phyloP scores from a whole-genome alignment of 345 rosid genomes.

The Microthlaspi erraticum region DNA sequence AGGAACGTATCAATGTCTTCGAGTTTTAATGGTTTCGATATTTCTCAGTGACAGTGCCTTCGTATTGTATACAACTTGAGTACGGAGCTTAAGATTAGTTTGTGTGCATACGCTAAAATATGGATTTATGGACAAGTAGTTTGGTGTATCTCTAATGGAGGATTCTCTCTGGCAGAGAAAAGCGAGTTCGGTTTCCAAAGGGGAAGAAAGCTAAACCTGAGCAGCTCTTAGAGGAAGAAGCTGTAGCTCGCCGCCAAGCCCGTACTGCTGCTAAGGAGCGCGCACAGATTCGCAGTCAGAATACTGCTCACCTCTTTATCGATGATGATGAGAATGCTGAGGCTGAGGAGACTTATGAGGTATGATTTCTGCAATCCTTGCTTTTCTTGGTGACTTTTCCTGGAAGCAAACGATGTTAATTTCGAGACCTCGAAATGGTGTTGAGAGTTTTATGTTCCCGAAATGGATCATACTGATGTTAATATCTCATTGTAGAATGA shows the following conservation, averaged over 20 bases:
- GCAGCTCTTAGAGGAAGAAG: conserved; percentile 47
- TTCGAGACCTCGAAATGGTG: neutral
- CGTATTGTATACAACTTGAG: conserved; percentile 28
- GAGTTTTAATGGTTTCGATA: conserved; percentile 28
- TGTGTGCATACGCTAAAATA: conserved; percentile 33
- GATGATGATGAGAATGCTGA: conserved; percentile 53
- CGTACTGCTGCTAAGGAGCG: conserved; percentile 82
- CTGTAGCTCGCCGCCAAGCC: conserved; percentile 51
- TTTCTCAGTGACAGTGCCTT: conserved; percentile 24
- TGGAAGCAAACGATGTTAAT: neutral
- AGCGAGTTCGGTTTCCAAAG: conserved; percentile 87
- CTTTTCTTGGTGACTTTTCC: neutral
- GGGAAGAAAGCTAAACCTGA: conserved; percentile 84
- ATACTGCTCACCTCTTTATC: conserved; percentile 56
- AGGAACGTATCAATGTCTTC: neutral
- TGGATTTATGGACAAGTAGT: conserved; percentile 32
- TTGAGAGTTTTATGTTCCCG: conserved; percentile 29
- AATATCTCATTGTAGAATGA: conserved; percentile 62
- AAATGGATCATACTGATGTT: conserved; percentile 38
- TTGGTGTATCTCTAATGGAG: conserved; percentile 40
- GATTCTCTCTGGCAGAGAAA: conserved; percentile 60
- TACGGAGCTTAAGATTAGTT: conserved; percentile 27
- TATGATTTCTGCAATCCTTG: conserved; percentile 33
- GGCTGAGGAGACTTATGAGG: conserved; percentile 81
- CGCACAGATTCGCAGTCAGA: conserved; percentile 64